phyloP scores from a whole-genome alignment of 225 moss, liverwort and hornwort genomes.

The Bryoerythrophyllum caledonicum region DNA sequence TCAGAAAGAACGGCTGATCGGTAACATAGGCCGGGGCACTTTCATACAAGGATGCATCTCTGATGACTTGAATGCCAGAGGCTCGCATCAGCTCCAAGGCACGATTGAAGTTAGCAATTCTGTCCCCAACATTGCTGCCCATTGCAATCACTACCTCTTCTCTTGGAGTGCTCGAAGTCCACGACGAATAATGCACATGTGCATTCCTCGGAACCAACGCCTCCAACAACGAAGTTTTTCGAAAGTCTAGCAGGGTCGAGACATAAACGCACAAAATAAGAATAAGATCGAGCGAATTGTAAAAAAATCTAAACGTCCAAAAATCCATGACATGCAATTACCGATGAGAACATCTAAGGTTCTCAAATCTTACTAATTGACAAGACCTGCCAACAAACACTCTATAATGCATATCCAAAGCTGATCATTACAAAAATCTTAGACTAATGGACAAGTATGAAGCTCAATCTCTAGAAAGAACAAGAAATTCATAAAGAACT shows the following conservation, averaged over 20 bases:
- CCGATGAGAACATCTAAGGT: background rate
- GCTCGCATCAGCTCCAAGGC: constrained; percentile 75
- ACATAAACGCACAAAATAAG: constrained; percentile 18
- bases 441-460: background rate
- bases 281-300: constrained; percentile 7
- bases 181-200: constrained; percentile 27
- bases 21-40: constrained; percentile 91
- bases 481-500: constrained; percentile 9
- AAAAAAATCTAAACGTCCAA: constrained; percentile 1
- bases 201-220: constrained; percentile 20
- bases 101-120: constrained; percentile 66
- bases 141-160: constrained; percentile 88
- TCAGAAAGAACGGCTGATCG: constrained; percentile 84
- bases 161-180: constrained; percentile 24
- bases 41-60: constrained; percentile 85
- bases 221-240: constrained; percentile 13
- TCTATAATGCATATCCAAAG: constrained; percentile 1
- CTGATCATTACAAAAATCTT: constrained; percentile 10
- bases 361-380: background rate
- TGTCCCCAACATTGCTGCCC: constrained; percentile 81
- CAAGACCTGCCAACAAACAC: background rate
- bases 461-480: background rate
- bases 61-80: constrained; percentile 61
- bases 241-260: constrained; percentile 23
- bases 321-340: background rate